Conservation (phyloP, 768 basidiomycete species). For the Mycena floridula region DNA sequence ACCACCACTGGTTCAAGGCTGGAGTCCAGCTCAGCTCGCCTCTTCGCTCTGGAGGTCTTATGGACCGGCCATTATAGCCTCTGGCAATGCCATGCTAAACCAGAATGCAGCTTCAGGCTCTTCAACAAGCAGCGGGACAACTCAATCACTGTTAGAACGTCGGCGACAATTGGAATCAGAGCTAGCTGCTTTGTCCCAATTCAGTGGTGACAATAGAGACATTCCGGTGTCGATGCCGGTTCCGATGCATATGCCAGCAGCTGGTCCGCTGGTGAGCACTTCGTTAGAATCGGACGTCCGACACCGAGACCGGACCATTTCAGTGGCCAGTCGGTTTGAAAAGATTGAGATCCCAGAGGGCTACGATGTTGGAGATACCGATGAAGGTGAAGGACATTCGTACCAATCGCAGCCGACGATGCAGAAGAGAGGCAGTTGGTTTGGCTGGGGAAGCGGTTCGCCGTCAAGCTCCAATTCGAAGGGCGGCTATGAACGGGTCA, state of each 20-base stretch:
- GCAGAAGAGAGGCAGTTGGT: slow-evolving; percentile 40
- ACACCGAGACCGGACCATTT: slow-evolving; percentile 39
- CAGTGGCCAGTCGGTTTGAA: slow-evolving; percentile 44
- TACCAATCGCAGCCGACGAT: slow-evolving; percentile 17
- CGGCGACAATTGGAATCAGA: slow-evolving; percentile 51
- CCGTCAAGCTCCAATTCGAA: slow-evolving; percentile 21
- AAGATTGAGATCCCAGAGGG: slow-evolving; percentile 70
- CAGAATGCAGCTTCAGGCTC: too few relatives aligned
- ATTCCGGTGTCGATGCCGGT: slow-evolving; percentile 15
- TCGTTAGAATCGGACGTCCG: slow-evolving; percentile 35
- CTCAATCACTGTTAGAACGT: slow-evolving; percentile 35
- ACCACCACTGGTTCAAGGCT: slow-evolving; percentile 39
- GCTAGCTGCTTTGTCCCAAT: slow-evolving; percentile 41
- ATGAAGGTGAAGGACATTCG: slow-evolving; percentile 13
- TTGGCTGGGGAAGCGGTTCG: slow-evolving; percentile 42
- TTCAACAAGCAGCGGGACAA: slow-evolving; percentile 27
- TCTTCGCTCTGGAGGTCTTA: slow-evolving; percentile 73
- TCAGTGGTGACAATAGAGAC: too few relatives aligned
- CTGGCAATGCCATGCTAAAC: slow-evolving; percentile 56
- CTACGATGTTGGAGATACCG: slow-evolving; percentile 32
- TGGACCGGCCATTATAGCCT: slow-evolving; percentile 65
- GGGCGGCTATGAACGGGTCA: slow-evolving; percentile 43
- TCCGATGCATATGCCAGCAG: slow-evolving; percentile 25
- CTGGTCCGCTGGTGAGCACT: slow-evolving; percentile 23
- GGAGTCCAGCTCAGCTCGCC: slow-evolving; percentile 57